Conservation (phyloP, 2,329 filamentous ascomycete species). For the Penicillium sp. region DNA sequence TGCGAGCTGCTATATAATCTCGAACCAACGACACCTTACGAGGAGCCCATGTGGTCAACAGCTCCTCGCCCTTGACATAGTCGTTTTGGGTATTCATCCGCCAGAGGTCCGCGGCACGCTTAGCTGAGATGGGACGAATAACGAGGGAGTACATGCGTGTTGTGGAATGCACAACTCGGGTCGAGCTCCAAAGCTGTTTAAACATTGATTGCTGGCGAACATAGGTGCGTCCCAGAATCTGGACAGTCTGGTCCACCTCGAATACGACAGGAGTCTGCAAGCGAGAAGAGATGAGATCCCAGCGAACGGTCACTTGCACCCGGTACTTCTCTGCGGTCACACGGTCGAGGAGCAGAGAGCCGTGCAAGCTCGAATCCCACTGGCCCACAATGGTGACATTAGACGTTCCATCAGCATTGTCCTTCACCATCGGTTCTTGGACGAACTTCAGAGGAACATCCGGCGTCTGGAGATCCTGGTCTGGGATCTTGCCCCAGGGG, state of each 20-base stretch:
- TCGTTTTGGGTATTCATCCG: conserved; percentile 91
- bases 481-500: conserved; percentile 76
- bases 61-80: conserved; percentile 94
- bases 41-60: conserved; percentile 78
- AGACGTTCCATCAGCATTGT: conserved; percentile 85
- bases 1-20: conserved; percentile 75
- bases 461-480: conserved; percentile 67
- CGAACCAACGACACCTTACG: conserved; percentile 86
- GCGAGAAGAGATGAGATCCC: conserved; percentile 80
- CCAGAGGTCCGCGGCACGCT: conserved; percentile 90
- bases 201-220: conserved; percentile 84
- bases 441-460: conserved; percentile 76
- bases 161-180: conserved; percentile 81
- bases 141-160: conserved; percentile 82
- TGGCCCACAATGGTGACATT: conserved; percentile 84
- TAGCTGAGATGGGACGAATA: conserved; percentile 83
- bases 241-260: conserved; percentile 72
- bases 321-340: conserved; percentile 89
- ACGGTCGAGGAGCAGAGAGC: conserved; percentile 87
- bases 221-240: conserved; percentile 79
- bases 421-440: conserved; percentile 72
- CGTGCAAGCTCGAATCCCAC: conserved; percentile 94
- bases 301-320: conserved; percentile 80
- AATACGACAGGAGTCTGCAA: conserved; percentile 88
- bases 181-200: conserved; percentile 78